Evolutionary conservation across 2,329 filamentous ascomycete genomes (phyloP), one percentile per base, ranked within the genome.

Genomic region (Epichloe sp.): DNA sequence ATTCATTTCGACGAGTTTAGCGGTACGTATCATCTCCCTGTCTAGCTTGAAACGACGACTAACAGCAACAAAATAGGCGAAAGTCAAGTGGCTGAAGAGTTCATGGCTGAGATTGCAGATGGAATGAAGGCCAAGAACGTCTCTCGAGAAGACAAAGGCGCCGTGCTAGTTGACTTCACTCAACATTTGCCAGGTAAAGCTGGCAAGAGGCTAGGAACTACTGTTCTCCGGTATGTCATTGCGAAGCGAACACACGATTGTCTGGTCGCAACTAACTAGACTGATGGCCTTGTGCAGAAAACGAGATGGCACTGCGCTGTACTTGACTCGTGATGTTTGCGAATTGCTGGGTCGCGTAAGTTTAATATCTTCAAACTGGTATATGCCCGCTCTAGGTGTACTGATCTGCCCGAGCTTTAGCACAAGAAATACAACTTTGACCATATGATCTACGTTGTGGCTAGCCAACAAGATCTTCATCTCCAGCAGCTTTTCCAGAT

Each of bases 371-470:
- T 23, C 8, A 5, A 37, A n/a, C 5, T 11, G 19, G 11, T 38
- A 10, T 47, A 14, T 31, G 21, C 36, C 10, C 41, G 11, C 11
- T 31, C 31, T 31, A 2, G 31, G 3, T 31, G 21, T 38, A 19
- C 52, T 52, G 19, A 52, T 12, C 8, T 38, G 11, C n/a, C 35
- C 41, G 6, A 12, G 15, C 19, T 41, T 44, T 42, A 59, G 58
- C 58, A 78, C 46, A 72, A 82, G 21, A 75, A 77, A 60, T 80
- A 80, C 68, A 64, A 80, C 1, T 88, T 87, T 59, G 84, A 88
- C 67, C 80, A 86, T 60, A 87, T 88, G 84, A 83, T 88, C 44
- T 88, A 88, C 59, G 84, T 89, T 4, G 80, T 88, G 21, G 83
- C 83, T 0, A 79, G 78, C 36, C 78, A 83, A 56, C 85, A 88